These are phyloP conservation scores for Mortierella sp. DNA, from an alignment of 371 early-diverging fungal genomes.

Conservation along the genomic window DNA sequence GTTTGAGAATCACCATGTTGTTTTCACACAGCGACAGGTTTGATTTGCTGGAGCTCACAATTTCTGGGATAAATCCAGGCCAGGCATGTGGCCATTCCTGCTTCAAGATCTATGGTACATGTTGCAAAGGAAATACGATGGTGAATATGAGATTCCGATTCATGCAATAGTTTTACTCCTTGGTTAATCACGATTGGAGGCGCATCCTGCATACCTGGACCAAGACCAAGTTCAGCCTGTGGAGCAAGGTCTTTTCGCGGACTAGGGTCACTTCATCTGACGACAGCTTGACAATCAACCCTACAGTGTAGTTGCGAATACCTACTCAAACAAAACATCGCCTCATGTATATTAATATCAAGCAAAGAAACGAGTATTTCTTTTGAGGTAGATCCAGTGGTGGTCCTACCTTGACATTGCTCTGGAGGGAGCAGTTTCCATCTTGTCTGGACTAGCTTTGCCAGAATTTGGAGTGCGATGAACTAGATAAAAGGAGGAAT, in stretches of 20 bases:
- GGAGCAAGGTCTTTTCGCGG: conserved; percentile 82
- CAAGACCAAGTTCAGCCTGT: conserved; percentile 94
- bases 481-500: conserved; percentile 79
- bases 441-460: conserved; percentile 96
- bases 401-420: conserved; percentile 86
- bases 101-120: conserved; percentile 90
- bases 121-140: neutral
- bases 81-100: conserved; percentile 99
- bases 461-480: conserved; percentile 97
- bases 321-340: conserved; percentile 61
- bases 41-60: conserved; percentile 93
- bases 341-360: neutral
- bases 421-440: conserved; percentile 96
- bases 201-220: conserved; percentile 80
- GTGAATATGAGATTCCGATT: neutral
- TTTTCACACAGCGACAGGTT: conserved; percentile 97
- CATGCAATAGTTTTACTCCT: neutral
- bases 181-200: neutral
- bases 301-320: conserved; percentile 94
- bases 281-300: conserved; percentile 89
- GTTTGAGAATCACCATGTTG: conserved; percentile 98
- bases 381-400: neutral
- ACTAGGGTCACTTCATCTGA: conserved; percentile 82
- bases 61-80: conserved; percentile 99
- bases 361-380: neutral